phyloP scores from a whole-genome alignment of 352 stramenopile species.

The Phytophthora cactorum region DNA sequence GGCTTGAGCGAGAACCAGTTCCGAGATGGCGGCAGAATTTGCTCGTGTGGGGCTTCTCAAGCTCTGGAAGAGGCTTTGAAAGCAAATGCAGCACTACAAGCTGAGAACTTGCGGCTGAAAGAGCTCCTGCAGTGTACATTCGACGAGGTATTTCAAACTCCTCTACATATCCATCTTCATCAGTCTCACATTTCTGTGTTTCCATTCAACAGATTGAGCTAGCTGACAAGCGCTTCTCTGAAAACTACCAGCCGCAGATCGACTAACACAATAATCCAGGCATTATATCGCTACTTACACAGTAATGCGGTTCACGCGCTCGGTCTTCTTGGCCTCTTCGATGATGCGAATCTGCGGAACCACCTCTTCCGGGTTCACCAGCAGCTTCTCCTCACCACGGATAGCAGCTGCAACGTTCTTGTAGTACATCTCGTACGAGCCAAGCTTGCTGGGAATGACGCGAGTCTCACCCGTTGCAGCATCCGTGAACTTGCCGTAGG shows the following conservation, averaged over 20 bases:
- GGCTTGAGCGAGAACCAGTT: slow-evolving; percentile 24
- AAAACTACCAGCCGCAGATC: slow-evolving; percentile 24
- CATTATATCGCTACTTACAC: slow-evolving; percentile 13
- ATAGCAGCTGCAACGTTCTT: slow-evolving; percentile 75
- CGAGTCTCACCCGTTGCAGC: slow-evolving; percentile 21
- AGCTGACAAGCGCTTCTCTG: slow-evolving; percentile 28
- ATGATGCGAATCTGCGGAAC: slow-evolving; percentile 78
- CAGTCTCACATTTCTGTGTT: slow-evolving; percentile 10
- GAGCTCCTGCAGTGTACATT: slow-evolving; percentile 48
- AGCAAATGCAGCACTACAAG: slow-evolving; percentile 34
- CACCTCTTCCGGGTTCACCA: slow-evolving; percentile 60
- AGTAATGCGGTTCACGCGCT: slow-evolving; percentile 49
- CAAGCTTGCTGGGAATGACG: slow-evolving; percentile 48
- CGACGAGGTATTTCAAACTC: slow-evolving; percentile 28
- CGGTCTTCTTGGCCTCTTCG: slow-evolving; percentile 67
- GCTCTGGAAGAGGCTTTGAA: slow-evolving; percentile 19
- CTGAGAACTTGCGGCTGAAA: slow-evolving; percentile 42
- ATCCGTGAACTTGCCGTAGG: slow-evolving; percentile 53
- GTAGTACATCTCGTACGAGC: slow-evolving; percentile 76
- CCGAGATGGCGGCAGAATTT: slow-evolving; percentile 1
- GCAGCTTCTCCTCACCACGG: slow-evolving; percentile 42
- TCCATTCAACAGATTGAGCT: slow-evolving; percentile 26
- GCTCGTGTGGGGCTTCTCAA: slow-evolving; percentile 9
- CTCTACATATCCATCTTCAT: neutral
- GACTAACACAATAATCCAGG: slow-evolving; percentile 12